These are phyloP conservation scores for Papiliotrema flavescens DNA, from an alignment of 1,284 basidiomycete genomes.

Conservation along the genomic window DNA sequence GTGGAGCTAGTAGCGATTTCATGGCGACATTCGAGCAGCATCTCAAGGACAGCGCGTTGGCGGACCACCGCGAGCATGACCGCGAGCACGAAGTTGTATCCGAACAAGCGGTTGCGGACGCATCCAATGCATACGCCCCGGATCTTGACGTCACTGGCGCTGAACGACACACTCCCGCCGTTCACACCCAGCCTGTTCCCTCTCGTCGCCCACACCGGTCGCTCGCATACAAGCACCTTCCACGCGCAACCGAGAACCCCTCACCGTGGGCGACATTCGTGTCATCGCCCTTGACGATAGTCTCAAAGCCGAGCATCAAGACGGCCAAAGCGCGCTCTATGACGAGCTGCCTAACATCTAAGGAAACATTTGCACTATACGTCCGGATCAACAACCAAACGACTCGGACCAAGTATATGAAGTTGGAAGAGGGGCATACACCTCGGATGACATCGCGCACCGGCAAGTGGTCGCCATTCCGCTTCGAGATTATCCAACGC, in stretches of 20 bases:
- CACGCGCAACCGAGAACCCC: background rate
- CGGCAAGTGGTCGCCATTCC: constrained; percentile 43
- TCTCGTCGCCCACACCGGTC: too few relatives aligned
- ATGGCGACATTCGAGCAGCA: background rate
- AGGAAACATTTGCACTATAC: constrained; percentile 89
- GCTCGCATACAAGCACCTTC: background rate
- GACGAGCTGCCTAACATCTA: constrained; percentile 81
- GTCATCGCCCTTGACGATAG: constrained; percentile 86
- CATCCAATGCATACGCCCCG: too few relatives aligned
- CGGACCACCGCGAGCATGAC: background rate
- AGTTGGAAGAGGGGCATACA: constrained; percentile 60
- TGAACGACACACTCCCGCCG: too few relatives aligned
- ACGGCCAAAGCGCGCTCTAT: constrained; percentile 93
- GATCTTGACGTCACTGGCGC: too few relatives aligned
- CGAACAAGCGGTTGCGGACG: too few relatives aligned
- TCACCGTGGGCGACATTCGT: constrained; percentile 81
- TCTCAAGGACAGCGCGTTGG: background rate
- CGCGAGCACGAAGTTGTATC: too few relatives aligned
- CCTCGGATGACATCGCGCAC: constrained; percentile 28
- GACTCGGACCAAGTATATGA: constrained; percentile 94
- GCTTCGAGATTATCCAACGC: constrained; percentile 32
- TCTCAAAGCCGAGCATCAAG: constrained; percentile 96
- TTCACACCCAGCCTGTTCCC: too few relatives aligned
- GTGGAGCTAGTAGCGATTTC: background rate
- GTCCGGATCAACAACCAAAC: constrained; percentile 97